phyloP scores from a whole-genome alignment of 2,329 filamentous ascomycete species.

The Penicillium sp. region DNA sequence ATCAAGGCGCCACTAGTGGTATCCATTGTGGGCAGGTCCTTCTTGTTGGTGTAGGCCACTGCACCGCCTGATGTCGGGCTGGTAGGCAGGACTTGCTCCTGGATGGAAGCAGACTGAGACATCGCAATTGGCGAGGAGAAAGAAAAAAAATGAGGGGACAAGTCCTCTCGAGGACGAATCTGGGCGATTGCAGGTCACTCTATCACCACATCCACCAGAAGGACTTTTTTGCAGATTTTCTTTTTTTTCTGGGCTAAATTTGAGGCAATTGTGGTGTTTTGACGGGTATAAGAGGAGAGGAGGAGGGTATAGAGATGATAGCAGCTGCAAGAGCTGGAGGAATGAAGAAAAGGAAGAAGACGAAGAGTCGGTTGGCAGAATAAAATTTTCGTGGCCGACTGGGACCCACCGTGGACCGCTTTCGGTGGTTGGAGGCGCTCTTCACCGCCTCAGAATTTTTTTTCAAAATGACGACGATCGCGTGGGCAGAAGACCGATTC shows the following conservation, averaged over 20 bases:
- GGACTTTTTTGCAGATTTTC: neutral
- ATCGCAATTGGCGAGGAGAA: conserved; percentile 26
- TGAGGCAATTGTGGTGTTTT: neutral
- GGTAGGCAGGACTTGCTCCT: conserved; percentile 37
- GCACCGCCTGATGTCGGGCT: conserved; percentile 45
- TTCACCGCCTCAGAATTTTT: conserved; percentile 23
- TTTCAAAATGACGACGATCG: conserved; percentile 5
- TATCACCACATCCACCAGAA: conserved; percentile 41
- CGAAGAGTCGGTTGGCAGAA: conserved; percentile 15
- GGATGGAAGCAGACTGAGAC: conserved; percentile 32
- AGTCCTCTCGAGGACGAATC: conserved; percentile 44
- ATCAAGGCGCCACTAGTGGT: conserved; percentile 40
- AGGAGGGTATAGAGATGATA: conserved; percentile 3
- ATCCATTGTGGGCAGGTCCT: conserved; percentile 35
- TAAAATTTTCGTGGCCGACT: conserved; percentile 21
- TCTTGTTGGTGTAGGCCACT: conserved; percentile 39
- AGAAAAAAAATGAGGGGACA: conserved; percentile 21
- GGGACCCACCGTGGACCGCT: conserved; percentile 14
- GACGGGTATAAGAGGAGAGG: conserved; percentile 2
- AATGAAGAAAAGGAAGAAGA: conserved; percentile 18
- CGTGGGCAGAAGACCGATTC: neutral
- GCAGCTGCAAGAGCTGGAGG: conserved; percentile 25
- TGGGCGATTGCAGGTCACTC: conserved; percentile 31
- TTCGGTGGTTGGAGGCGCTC: conserved; percentile 7
- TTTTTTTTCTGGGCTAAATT: conserved; percentile 3